phyloP scores from a whole-genome alignment of 495 filamentous ascomycete species.

The Podospora appendiculata region DNA sequence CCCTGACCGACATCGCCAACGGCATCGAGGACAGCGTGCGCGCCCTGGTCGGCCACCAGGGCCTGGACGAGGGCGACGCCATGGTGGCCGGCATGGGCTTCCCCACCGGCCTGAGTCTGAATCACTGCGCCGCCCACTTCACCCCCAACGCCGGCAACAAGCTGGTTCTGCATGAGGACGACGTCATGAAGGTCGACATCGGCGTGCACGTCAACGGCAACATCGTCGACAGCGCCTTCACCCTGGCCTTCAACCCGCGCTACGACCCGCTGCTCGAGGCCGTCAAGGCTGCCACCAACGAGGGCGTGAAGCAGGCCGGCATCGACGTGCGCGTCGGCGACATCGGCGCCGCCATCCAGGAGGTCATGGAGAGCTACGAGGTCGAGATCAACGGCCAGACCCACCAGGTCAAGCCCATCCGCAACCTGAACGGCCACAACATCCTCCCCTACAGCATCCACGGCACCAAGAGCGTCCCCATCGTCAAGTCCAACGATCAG shows the following conservation, averaged over 20 bases:
- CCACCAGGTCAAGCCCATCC: conserved; percentile 75
- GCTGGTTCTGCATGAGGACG: conserved; percentile 66
- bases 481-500: conserved; percentile 70
- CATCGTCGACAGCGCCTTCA: conserved; percentile 92
- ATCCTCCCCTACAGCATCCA: conserved; percentile 84
- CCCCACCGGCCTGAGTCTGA: conserved; percentile 77
- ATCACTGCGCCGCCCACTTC: conserved; percentile 85
- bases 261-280: conserved; percentile 79
- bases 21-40: conserved; percentile 82
- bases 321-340: conserved; percentile 74
- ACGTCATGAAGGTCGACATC: conserved; percentile 93
- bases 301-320: conserved; percentile 75
- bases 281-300: conserved; percentile 81
- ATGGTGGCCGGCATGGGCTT: conserved; percentile 81
- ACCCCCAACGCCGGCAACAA: conserved; percentile 90
- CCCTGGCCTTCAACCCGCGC: conserved; percentile 74
- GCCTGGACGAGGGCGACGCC: conserved; percentile 71
- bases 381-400: conserved; percentile 69
- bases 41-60: conserved; percentile 67
- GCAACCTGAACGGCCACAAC: conserved; percentile 84
- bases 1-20: conserved; percentile 72
- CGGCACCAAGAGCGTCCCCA: conserved; percentile 80
- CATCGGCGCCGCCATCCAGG: conserved; percentile 71
- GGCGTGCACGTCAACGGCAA: conserved; percentile 85
- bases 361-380: conserved; percentile 87